Percentiles rank a stretch among this genome's conserved stretches.
Conservation (phyloP, 2,329 filamentous ascomycete genomes). For the Fusarium agapanthi region DNA sequence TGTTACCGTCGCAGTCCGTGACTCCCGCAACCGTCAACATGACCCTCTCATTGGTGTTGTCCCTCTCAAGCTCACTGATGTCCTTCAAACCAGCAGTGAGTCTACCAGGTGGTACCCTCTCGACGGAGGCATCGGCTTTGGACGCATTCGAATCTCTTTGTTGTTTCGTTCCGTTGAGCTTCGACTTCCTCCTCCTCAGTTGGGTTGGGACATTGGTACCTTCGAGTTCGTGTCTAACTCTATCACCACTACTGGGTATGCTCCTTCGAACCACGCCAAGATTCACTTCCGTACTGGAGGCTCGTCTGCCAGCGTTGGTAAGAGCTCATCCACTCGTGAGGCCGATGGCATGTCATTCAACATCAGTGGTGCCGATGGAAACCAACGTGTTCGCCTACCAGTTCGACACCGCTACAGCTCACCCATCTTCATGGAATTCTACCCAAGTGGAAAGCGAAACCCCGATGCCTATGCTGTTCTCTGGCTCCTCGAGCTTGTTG, state of each 20-base stretch:
- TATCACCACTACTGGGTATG: slow-evolving; percentile 72
- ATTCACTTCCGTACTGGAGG: slow-evolving; percentile 86
- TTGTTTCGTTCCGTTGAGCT: slow-evolving; percentile 92
- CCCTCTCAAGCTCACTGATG: slow-evolving; percentile 84
- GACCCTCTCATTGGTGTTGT: slow-evolving; percentile 95
- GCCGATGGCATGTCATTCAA: slow-evolving; percentile 62
- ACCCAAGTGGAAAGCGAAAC: slow-evolving; percentile 72
- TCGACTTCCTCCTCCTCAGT: slow-evolving; percentile 80
- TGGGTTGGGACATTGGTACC: slow-evolving; percentile 95
- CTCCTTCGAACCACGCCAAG: slow-evolving; percentile 73
- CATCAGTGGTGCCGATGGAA: slow-evolving; percentile 53
- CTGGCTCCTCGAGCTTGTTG: slow-evolving; percentile 86
- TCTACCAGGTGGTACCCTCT: slow-evolving; percentile 94
- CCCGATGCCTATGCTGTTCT: slow-evolving; percentile 80
- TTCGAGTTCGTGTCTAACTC: slow-evolving; percentile 84
- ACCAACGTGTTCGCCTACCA: slow-evolving; percentile 73
- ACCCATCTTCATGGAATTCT: slow-evolving; percentile 89
- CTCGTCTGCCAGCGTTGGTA: slow-evolving; percentile 75
- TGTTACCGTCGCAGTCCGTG: slow-evolving; percentile 87
- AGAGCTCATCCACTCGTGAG: slow-evolving; percentile 68
- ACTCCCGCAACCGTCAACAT: slow-evolving; percentile 88
- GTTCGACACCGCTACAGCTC: slow-evolving; percentile 92
- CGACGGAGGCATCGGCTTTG: slow-evolving; percentile 92
- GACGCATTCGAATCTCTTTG: slow-evolving; percentile 85
- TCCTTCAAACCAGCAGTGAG: slow-evolving; percentile 89